A percentile compares a stretch with the other conserved stretches of the same genome.
Evolutionary conservation across 192 early-diverging fungal species (phyloP).

Genomic region (Coemansia asiatica): DNA sequence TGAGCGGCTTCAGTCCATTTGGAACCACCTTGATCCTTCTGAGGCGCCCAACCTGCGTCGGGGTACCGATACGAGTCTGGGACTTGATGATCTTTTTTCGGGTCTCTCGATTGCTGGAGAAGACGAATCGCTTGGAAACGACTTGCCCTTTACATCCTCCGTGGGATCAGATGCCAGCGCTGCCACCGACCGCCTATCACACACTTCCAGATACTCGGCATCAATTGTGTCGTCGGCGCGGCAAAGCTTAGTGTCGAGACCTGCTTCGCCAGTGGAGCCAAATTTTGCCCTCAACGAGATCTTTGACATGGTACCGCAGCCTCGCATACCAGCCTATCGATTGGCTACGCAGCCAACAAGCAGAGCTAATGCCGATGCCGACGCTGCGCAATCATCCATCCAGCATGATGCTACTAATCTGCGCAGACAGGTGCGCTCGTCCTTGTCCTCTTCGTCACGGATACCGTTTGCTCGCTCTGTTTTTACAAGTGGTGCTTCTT

Average conservation of each 20-base stretch:
- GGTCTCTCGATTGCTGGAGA: background rate
- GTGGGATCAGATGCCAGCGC: background rate
- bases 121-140: background rate
- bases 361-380: background rate
- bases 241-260: background rate
- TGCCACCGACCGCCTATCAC: background rate
- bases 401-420: background rate
- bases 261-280: background rate
- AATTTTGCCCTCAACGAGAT: background rate
- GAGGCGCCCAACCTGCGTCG: background rate
- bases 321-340: background rate
- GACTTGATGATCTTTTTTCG: background rate
- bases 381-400: background rate
- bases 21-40: background rate
- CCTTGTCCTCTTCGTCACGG: background rate
- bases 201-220: too few species aligned
- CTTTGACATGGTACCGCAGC: background rate
- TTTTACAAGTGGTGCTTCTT: background rate
- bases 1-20: background rate
- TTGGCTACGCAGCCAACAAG: background rate
- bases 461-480: background rate
- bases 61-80: background rate
- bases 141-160: background rate
- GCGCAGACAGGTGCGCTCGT: background rate
- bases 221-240: too few species aligned